phyloP scores from a whole-genome alignment of 1,284 basidiomycete genomes.

The Moesziomyces aphidis region DNA sequence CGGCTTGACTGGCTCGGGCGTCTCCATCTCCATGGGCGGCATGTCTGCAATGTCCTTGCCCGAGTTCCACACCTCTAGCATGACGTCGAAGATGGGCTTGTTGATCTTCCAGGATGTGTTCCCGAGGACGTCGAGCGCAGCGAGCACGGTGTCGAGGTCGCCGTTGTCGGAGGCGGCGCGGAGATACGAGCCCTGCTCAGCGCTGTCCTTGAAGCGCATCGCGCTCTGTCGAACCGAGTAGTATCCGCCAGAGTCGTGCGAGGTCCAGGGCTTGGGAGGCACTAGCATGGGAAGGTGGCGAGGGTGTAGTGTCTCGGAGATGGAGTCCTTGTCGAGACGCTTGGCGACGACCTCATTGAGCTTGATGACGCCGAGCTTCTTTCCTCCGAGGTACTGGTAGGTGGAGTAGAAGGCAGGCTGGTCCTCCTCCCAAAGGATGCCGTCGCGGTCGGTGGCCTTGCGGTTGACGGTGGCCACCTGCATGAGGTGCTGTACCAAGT shows the following conservation, averaged over 20 bases:
- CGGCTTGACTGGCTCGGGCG: constrained; percentile 74
- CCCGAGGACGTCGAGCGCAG: constrained; percentile 89
- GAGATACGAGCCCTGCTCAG: constrained; percentile 87
- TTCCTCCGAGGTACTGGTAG: constrained; percentile 92
- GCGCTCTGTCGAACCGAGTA: constrained; percentile 69
- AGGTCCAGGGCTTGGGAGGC: constrained; percentile 87
- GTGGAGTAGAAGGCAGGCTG: constrained; percentile 93
- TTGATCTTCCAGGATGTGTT: constrained; percentile 94
- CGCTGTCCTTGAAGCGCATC: constrained; percentile 93
- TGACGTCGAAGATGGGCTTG: constrained; percentile 78
- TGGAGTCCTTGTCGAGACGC: constrained; percentile 80
- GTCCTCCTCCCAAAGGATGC: constrained; percentile 72
- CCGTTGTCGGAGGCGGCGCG: constrained; percentile 80
- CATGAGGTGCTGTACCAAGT: constrained; percentile 85
- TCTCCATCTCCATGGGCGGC: constrained; percentile 60
- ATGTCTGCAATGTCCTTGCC: constrained; percentile 70
- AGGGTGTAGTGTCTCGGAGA: constrained; percentile 85
- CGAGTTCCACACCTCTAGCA: constrained; percentile 83
- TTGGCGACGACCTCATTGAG: constrained; percentile 85
- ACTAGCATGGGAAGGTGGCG: constrained; percentile 96
- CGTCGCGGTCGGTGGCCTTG: constrained; percentile 65
- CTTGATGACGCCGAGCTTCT: constrained; percentile 89
- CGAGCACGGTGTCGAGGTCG: constrained; percentile 85
- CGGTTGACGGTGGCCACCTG: constrained; percentile 83
- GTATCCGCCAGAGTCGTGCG: constrained; percentile 85